phyloP scores from a whole-genome alignment of 2,329 filamentous ascomycete genomes.

The Trichoderma sp. region DNA sequence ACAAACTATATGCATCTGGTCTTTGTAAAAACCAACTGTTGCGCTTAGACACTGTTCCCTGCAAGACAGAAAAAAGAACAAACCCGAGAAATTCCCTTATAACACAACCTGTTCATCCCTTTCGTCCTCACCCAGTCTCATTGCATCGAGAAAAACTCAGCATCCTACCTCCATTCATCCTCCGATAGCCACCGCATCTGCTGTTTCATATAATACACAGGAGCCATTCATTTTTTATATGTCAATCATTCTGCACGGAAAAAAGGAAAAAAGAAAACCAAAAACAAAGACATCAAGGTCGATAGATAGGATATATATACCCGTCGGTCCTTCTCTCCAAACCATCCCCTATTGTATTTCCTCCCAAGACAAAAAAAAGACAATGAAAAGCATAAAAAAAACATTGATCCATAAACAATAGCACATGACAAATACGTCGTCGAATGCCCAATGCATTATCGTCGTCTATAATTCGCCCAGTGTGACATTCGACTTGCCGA shows the following conservation, averaged over 20 bases:
- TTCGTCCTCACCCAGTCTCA: not conserved
- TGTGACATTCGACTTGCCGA: not conserved
- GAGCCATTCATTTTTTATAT: not conserved
- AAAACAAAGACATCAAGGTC: not conserved
- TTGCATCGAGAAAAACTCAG: not conserved
- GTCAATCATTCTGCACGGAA: not conserved
- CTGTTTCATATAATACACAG: not conserved
- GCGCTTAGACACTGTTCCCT: not conserved
- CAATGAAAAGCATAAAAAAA: constrained; percentile 8
- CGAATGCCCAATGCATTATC: constrained; percentile 2
- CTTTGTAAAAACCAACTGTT: not conserved
- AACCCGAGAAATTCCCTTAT: not conserved
- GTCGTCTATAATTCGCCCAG: constrained; percentile 10
- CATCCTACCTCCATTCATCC: not conserved
- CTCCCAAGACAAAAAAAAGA: constrained; percentile 20
- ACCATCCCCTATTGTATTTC: constrained; percentile 8
- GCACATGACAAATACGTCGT: constrained; percentile 2
- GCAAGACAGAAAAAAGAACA: not conserved
- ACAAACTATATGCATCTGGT: not conserved
- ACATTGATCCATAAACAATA: constrained; percentile 10
- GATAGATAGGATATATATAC: constrained; percentile 1
- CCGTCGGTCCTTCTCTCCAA: not conserved
- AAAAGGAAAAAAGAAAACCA: not conserved
- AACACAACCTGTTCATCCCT: not conserved
- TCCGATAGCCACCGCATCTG: not conserved